Evolutionary conservation across 2,329 filamentous ascomycete genomes (phyloP).

Genomic region (Xylaria sp.): DNA sequence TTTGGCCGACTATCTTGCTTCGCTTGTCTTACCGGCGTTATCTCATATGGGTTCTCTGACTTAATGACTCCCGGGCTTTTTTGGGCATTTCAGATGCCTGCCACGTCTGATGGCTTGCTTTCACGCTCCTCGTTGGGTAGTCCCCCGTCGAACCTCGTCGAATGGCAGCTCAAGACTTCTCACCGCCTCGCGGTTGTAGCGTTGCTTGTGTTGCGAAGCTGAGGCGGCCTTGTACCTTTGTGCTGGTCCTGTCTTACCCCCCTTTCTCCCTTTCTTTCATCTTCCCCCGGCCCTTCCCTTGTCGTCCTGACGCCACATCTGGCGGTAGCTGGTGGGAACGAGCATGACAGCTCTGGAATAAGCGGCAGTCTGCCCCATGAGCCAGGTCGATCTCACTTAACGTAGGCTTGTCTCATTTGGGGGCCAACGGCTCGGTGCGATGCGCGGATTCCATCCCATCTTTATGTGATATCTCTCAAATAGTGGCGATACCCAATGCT

Average conservation of each 20-base stretch:
- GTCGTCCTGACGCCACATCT: not conserved
- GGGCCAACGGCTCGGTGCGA: constrained; percentile 28
- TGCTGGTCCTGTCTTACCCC: constrained; percentile 15
- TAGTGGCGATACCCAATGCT: constrained; percentile 2
- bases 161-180: not conserved
- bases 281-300: not conserved
- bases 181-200: constrained; percentile 21
- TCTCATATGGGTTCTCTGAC: constrained; percentile 12
- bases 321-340: not conserved
- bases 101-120: constrained; percentile 12
- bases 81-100: constrained; percentile 17
- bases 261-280: not conserved
- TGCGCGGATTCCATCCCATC: constrained; percentile 21
- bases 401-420: constrained; percentile 9
- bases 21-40: constrained; percentile 21
- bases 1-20: constrained; percentile 15
- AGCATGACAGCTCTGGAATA: constrained; percentile 4
- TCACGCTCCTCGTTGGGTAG: not conserved
- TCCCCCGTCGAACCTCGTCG: constrained; percentile 5
- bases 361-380: constrained; percentile 2
- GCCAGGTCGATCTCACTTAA: constrained; percentile 11
- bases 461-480: too few relatives aligned
- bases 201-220: constrained; percentile 6
- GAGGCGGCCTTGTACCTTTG: not conserved
- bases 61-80: constrained; percentile 16